These are phyloP conservation scores for Silene conica DNA, from an alignment of 148 eudicot genomes.

Conservation along the genomic window DNA sequence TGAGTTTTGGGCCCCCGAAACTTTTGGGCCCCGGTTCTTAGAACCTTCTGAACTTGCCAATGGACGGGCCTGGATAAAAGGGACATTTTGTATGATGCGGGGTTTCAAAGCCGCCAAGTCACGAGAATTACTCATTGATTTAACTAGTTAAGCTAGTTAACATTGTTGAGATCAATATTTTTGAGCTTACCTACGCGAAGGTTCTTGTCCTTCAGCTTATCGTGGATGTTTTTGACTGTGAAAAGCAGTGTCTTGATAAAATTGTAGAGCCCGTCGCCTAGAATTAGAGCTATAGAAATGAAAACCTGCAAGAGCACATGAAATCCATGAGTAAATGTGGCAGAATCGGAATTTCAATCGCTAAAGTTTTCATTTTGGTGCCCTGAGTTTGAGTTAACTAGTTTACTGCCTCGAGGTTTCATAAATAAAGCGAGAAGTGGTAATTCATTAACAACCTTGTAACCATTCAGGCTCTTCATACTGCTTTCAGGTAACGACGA, in stretches of 20 bases:
- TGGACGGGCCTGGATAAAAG: too few species aligned
- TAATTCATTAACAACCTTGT: slow-evolving; percentile 43
- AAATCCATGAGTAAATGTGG: not conserved
- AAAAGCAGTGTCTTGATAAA: slow-evolving; percentile 44
- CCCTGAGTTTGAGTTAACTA: too few species aligned
- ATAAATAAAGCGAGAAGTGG: not conserved
- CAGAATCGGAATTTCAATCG: not conserved
- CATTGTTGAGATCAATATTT: too few species aligned
- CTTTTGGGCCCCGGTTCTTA: too few species aligned
- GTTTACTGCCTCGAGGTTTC: too few species aligned
- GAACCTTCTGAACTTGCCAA: too few species aligned
- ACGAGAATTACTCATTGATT: not conserved
- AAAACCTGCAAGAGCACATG: slow-evolving; percentile 48
- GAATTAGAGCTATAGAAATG: slow-evolving; percentile 64
- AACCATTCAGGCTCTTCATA: slow-evolving; percentile 70
- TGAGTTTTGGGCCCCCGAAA: too few species aligned
- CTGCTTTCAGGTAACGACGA: slow-evolving; percentile 42
- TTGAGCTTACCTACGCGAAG: slow-evolving; percentile 10
- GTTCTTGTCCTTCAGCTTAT: slow-evolving; percentile 21
- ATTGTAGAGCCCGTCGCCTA: slow-evolving; percentile 73
- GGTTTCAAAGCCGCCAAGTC: not conserved
- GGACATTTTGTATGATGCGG: too few species aligned
- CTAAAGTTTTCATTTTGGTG: too few species aligned
- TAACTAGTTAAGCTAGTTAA: too few species aligned
- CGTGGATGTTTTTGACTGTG: slow-evolving; percentile 32